Conservation (phyloP, 352 stramenopile genomes). For the Globisporangium yorkense region DNA sequence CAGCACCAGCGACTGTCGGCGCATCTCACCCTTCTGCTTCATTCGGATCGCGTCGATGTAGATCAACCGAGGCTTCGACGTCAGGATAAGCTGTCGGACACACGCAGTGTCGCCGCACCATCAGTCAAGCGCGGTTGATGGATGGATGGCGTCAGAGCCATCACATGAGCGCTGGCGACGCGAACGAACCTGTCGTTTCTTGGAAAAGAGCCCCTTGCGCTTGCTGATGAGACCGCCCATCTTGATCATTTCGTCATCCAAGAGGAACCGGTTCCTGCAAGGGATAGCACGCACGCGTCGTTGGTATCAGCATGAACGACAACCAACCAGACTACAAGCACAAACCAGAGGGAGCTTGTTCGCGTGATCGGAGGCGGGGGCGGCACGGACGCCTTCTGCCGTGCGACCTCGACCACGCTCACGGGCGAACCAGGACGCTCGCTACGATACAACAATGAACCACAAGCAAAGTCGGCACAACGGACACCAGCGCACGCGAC, state of each 20-base stretch:
- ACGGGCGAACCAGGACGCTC: constrained; percentile 30
- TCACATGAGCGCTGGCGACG: not conserved
- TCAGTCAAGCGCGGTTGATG: not conserved
- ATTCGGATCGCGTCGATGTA: constrained; percentile 90
- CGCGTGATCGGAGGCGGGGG: constrained; percentile 48
- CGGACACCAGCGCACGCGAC: not conserved
- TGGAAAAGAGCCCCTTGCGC: constrained; percentile 85
- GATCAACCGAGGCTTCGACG: constrained; percentile 80
- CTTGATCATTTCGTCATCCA: constrained; percentile 86
- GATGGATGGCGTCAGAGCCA: not conserved
- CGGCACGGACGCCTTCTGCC: constrained; percentile 65
- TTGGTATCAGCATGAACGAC: too few relatives aligned
- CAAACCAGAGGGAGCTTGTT: constrained; percentile 71
- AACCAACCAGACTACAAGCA: not conserved
- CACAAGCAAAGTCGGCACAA: not conserved
- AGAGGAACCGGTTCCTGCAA: constrained; percentile 67
- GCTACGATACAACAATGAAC: constrained; percentile 10
- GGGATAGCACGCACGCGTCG: not conserved
- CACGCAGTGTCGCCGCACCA: not conserved
- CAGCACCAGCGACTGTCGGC: not conserved
- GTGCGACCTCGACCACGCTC: constrained; percentile 72
- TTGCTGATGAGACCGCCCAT: constrained; percentile 85
- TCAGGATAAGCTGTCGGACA: constrained; percentile 59
- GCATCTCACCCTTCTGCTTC: constrained; percentile 66
- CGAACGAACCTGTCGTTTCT: constrained; percentile 62